Conservation (phyloP, 2,329 filamentous ascomycete species). For the Penicillium sp. region DNA sequence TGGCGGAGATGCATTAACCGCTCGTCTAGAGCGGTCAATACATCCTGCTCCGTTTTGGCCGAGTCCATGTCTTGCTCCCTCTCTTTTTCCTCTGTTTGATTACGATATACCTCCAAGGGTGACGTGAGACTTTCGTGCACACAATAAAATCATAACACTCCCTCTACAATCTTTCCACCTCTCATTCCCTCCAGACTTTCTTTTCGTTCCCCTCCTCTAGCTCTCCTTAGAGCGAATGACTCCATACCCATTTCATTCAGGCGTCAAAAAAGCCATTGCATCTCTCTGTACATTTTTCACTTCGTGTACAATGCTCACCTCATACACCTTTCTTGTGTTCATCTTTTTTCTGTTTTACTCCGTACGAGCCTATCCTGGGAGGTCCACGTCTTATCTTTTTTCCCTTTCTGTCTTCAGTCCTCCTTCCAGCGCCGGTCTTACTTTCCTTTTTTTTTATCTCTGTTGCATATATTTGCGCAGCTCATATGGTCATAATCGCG, state of each 20-base stretch:
- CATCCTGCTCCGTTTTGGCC: not conserved
- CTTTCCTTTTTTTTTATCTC: constrained; percentile 14
- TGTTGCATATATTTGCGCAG: constrained; percentile 30
- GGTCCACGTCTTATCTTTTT: constrained; percentile 12
- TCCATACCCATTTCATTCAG: constrained; percentile 5
- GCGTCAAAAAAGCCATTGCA: constrained; percentile 20
- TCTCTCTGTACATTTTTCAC: constrained; percentile 20
- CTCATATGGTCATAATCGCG: constrained; percentile 27
- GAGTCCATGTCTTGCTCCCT: not conserved
- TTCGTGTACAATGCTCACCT: constrained; percentile 19
- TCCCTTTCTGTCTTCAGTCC: constrained; percentile 4
- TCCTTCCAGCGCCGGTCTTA: constrained; percentile 6
- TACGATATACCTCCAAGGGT: not conserved
- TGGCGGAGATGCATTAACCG: constrained; percentile 25
- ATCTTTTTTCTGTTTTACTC: constrained; percentile 7
- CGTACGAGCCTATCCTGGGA: constrained; percentile 16
- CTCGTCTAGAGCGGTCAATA: not conserved
- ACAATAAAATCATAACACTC: not conserved
- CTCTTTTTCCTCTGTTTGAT: not conserved
- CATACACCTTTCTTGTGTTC: not conserved
- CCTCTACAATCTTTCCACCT: not conserved
- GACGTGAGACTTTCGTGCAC: not conserved
- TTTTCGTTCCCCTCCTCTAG: not conserved
- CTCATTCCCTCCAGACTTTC: constrained; percentile 11
- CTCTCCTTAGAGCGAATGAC: not conserved